Evolutionary conservation across 768 basidiomycete species (phyloP), one percentile per base, ranked within the genome.

Genomic region (Suillus paluster): DNA sequence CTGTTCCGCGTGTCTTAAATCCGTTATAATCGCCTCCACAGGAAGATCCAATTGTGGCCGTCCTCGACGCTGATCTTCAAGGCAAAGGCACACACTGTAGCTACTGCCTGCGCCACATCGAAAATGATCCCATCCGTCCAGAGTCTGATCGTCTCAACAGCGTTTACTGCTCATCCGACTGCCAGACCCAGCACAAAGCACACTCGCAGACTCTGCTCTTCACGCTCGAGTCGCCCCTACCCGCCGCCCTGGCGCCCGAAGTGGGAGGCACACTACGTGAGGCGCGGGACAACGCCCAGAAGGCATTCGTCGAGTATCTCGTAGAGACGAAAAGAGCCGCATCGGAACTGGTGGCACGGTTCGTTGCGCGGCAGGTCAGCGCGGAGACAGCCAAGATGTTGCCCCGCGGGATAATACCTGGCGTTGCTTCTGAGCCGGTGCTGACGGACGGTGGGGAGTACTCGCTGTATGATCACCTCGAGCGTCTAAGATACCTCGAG

Each of bases 31-130:
- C 33, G 59, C 38, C 38, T 27, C n/a, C 14, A 52, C 66, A 95
- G 92, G 92, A 95, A 79, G 78, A 82, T 64, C 89, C 92, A 8
- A 80, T 92, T 21, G 86, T 91, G 42, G 78, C 89, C 12, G 86
- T 79, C 33, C 84, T 95, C 23, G 93, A 94, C 67, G 68, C 78
- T 1, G 93, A 94, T 67, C 78, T 95, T 21, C 84, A 90, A 74
- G 78, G 79, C 41, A 83, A 84, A 56, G 88, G 88, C 23, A 84
- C 84, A 4, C 80, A 93, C 65, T 95, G 92, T 71, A 82, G 85
- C 19, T 86, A 91, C 65, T 95, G 92, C 71, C 79, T 94, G 66
- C 84, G 89, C 41, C 67, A 71, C 54, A 82, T 94, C 58, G 71
- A 84, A 60, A 71, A 80, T 27, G 80, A 73, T 59, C 78, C 81